Percentiles rank a stretch among this genome's conserved stretches.
Conservation (phyloP, 2,329 filamentous ascomycete species). For the Hirsutella thompsonii region DNA sequence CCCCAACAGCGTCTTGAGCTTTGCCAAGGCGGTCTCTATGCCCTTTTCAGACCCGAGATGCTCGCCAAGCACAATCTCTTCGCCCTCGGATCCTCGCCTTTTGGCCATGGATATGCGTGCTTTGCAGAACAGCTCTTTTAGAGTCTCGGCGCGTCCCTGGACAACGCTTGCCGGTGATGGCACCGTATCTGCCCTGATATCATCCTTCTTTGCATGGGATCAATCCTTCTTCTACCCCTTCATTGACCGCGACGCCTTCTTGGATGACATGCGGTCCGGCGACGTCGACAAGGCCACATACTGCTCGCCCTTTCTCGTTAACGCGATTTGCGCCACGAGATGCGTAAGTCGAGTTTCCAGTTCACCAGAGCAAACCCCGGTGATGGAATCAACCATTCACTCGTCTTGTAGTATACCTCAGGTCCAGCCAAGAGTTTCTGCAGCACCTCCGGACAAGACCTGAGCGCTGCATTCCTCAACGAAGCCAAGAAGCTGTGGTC, state of each 20-base stretch:
- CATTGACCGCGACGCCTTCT: slow-evolving; percentile 1
- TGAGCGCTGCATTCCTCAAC: not conserved
- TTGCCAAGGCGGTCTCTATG: too few relatives aligned
- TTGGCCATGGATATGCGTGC: not conserved
- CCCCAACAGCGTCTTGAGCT: too few relatives aligned
- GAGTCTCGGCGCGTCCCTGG: not conserved
- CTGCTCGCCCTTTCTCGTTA: slow-evolving; percentile 1
- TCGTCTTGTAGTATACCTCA: not conserved
- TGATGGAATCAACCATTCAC: not conserved
- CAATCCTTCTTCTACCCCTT: not conserved
- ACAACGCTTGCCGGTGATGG: not conserved
- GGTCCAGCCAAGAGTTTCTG: not conserved
- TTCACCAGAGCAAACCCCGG: too few relatives aligned
- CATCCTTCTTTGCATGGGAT: not conserved
- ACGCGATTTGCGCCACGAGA: not conserved
- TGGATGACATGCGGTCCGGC: not conserved
- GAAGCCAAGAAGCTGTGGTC: slow-evolving; percentile 1
- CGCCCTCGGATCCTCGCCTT: not conserved
- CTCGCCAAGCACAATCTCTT: too few relatives aligned
- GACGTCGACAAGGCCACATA: not conserved
- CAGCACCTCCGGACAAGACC: not conserved
- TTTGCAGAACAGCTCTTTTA: not conserved
- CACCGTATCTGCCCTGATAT: not conserved
- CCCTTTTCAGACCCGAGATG: too few relatives aligned
- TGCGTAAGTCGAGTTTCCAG: not conserved